phyloP scores from a whole-genome alignment of 164 flowering plant genomes.

The Berberis vulgaris region DNA sequence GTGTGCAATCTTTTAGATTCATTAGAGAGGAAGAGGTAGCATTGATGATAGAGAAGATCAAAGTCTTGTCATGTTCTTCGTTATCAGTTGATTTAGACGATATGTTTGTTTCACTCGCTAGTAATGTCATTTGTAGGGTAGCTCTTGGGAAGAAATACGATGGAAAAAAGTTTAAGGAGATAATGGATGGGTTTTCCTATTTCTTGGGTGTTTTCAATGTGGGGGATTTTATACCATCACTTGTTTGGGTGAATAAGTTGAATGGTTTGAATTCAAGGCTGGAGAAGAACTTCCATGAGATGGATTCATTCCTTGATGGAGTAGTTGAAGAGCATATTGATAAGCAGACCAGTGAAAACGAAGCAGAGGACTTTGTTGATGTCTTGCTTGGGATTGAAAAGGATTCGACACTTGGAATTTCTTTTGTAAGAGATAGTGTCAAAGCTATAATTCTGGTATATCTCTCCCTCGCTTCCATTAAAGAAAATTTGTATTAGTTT shows the following conservation, averaged over 20 bases:
- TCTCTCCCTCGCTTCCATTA: no score
- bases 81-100: not conserved
- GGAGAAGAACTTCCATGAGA: slow-evolving; percentile 7
- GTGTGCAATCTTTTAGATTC: slow-evolving; percentile 2
- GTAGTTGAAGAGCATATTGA: slow-evolving; percentile 17
- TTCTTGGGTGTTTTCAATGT: slow-evolving; percentile 17
- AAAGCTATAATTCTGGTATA: slow-evolving; percentile 23
- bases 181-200: slow-evolving; percentile 5
- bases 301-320: slow-evolving; percentile 18
- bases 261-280: slow-evolving; percentile 16
- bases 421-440: slow-evolving; percentile 14
- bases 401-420: slow-evolving; percentile 5
- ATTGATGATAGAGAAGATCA: slow-evolving; percentile 4
- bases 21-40: slow-evolving; percentile 15
- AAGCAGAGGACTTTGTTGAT: slow-evolving; percentile 23
- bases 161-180: slow-evolving; percentile 5
- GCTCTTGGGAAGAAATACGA: not conserved
- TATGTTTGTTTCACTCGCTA: no score
- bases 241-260: slow-evolving; percentile 16
- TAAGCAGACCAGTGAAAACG: not conserved
- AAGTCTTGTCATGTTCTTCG: not conserved
- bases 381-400: slow-evolving; percentile 20
- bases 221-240: slow-evolving; percentile 17
- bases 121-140: no score
- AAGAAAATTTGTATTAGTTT: no score